These are phyloP conservation scores for Rheum nobile DNA, from an alignment of 148 eudicot species.

Conservation along the genomic window DNA sequence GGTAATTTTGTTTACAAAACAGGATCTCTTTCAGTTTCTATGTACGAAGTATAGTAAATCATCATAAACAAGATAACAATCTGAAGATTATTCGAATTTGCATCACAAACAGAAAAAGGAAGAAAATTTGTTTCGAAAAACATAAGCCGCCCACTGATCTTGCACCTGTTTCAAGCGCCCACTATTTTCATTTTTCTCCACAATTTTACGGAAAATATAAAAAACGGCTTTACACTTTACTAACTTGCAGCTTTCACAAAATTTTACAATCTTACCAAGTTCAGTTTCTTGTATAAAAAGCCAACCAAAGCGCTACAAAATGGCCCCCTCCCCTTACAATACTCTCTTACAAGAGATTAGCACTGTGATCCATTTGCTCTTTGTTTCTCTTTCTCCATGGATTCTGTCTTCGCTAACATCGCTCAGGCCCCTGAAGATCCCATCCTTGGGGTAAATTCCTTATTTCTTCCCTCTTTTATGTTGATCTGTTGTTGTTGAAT, in stretches of 20 bases:
- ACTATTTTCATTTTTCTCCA: no score
- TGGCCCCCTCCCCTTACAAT: not conserved
- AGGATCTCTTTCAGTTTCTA: no score
- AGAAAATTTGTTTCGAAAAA: not conserved
- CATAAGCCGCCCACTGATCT: not conserved
- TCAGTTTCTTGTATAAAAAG: constrained; percentile 3
- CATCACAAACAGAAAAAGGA: not conserved
- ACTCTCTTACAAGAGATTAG: not conserved
- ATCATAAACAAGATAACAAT: no score
- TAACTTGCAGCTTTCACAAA: not conserved
- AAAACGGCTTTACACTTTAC: not conserved
- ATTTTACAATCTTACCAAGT: not conserved
- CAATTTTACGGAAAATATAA: not conserved
- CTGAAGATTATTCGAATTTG: no score
- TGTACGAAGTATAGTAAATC: no score
- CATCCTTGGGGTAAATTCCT: constrained; percentile 41
- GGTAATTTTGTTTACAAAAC: no score
- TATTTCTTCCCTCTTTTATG: not conserved
- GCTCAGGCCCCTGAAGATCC: constrained; percentile 77
- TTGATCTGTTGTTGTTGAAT: not conserved
- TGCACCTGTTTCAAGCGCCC: constrained; percentile 1
- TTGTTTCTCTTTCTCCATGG: constrained; percentile 11
- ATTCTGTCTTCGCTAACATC: constrained; percentile 42
- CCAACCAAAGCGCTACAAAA: not conserved
- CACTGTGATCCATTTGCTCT: not conserved